These are phyloP conservation scores for Crithidia thermophila DNA, from an alignment of 208 protist species.

Conservation along the genomic window DNA sequence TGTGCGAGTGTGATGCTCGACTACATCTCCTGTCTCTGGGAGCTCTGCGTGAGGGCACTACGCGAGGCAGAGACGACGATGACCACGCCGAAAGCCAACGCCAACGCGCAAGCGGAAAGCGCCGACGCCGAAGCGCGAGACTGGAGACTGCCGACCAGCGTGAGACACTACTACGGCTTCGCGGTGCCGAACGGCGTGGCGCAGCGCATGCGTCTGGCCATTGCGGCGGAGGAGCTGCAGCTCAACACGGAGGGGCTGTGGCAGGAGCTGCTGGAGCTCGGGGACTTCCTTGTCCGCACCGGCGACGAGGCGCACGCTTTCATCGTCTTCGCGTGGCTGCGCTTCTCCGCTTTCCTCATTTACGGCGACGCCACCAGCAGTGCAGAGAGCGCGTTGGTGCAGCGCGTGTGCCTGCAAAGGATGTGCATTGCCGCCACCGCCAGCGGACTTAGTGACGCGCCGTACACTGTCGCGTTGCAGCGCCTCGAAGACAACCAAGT, in stretches of 20 bases:
- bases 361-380: slow-evolving; percentile 42
- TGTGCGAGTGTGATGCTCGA: slow-evolving; percentile 60
- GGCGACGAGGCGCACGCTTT: slow-evolving; percentile 62
- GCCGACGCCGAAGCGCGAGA: neutral
- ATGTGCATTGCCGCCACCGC: slow-evolving; percentile 19
- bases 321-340: slow-evolving; percentile 60
- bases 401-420: slow-evolving; percentile 40
- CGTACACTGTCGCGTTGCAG: slow-evolving; percentile 22
- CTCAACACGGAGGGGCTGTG: slow-evolving; percentile 63
- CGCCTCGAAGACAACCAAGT: slow-evolving; percentile 1
- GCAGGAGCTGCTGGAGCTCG: slow-evolving; percentile 56
- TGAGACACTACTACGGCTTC: slow-evolving; percentile 53
- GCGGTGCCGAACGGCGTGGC: slow-evolving; percentile 26
- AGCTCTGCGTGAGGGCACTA: slow-evolving; percentile 22
- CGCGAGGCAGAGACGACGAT: neutral
- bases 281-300: slow-evolving; percentile 45
- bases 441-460: slow-evolving; percentile 19
- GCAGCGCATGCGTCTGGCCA: slow-evolving; percentile 14
- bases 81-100: neutral
- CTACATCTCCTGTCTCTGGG: slow-evolving; percentile 75
- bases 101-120: too few species aligned
- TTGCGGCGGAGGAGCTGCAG: slow-evolving; percentile 38
- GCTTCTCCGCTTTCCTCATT: slow-evolving; percentile 43
- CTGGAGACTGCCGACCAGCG: slow-evolving; percentile 32
- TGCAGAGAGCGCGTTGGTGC: slow-evolving; percentile 29